These are phyloP conservation scores for Curvularia verruculosa DNA, from an alignment of 2,329 filamentous ascomycete genomes.

Conservation along the genomic window DNA sequence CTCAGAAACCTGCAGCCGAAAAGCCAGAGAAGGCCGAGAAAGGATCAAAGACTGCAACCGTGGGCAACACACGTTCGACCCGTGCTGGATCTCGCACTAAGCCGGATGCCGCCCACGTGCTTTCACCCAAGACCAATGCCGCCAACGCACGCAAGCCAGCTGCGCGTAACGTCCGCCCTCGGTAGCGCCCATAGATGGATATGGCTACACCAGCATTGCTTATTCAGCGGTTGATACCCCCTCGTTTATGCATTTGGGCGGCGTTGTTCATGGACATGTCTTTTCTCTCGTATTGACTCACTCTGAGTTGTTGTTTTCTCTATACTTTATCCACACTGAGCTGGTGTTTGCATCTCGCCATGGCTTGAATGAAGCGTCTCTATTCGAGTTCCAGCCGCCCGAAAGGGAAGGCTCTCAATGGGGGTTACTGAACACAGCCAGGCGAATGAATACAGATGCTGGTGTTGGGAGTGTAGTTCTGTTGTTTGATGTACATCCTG, in stretches of 20 bases:
- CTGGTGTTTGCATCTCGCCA: constrained; percentile 1
- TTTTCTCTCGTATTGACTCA: background rate
- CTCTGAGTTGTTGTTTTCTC: background rate
- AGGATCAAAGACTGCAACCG: background rate
- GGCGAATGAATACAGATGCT: background rate
- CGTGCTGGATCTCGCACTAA: constrained; percentile 35
- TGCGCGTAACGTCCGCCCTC: constrained; percentile 25
- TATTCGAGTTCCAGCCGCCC: constrained; percentile 21
- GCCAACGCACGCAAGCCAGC: constrained; percentile 25
- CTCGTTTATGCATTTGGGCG: constrained; percentile 11
- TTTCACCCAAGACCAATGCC: constrained; percentile 36
- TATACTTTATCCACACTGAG: background rate
- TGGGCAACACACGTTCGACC: constrained; percentile 26
- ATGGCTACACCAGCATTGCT: constrained; percentile 15
- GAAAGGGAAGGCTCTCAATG: constrained; percentile 24
- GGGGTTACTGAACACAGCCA: constrained; percentile 19
- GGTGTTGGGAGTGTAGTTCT: background rate
- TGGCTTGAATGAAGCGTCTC: constrained; percentile 21
- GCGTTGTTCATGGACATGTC: constrained; percentile 14
- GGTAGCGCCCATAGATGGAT: constrained; percentile 27
- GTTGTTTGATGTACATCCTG: background rate
- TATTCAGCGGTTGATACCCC: constrained; percentile 24
- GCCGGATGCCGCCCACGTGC: constrained; percentile 20
- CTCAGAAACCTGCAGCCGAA: constrained; percentile 13
- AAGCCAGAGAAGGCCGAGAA: background rate